Evolutionary conservation across 208 protist genomes (phyloP).

Genomic region (Angomonas ambiguus): DNA sequence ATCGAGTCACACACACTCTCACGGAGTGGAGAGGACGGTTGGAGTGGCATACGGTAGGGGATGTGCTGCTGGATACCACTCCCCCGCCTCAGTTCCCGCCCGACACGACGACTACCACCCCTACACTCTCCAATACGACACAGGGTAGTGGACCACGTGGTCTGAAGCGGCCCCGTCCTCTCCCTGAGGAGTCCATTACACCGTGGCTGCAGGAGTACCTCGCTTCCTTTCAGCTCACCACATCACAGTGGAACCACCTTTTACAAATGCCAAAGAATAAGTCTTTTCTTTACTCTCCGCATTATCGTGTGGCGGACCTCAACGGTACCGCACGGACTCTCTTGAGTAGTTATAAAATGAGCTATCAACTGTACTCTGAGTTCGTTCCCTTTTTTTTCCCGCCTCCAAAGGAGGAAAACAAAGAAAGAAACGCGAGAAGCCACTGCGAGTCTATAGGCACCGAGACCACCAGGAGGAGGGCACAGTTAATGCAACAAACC

Average conservation of each 20-base stretch:
- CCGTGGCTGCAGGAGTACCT: not conserved
- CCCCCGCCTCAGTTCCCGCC: no score
- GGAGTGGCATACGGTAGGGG: no score
- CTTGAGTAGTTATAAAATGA: constrained; percentile 61
- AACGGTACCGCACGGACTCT: constrained; percentile 47
- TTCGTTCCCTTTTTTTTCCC: constrained; percentile 38
- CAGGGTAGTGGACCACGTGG: no score
- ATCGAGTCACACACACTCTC: no score
- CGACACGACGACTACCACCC: no score
- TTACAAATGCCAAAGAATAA: constrained; percentile 38
- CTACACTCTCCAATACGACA: no score
- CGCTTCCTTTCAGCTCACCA: constrained; percentile 25
- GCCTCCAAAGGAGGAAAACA: not conserved
- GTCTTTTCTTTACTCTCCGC: constrained; percentile 41
- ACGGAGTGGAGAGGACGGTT: no score
- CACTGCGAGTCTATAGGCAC: no score
- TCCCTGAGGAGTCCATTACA: no score
- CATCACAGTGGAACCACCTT: constrained; percentile 45
- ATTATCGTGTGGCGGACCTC: constrained; percentile 46
- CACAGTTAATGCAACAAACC: not conserved
- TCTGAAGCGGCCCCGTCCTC: no score
- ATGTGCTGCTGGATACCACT: no score
- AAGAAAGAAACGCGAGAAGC: not conserved
- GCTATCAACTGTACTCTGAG: constrained; percentile 72
- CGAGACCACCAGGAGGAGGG: no score